Percentiles rank a stretch among this genome's conserved stretches.
phyloP scores from a whole-genome alignment of 2,329 filamentous ascomycete genomes.

The Talaromyces marneffei region DNA sequence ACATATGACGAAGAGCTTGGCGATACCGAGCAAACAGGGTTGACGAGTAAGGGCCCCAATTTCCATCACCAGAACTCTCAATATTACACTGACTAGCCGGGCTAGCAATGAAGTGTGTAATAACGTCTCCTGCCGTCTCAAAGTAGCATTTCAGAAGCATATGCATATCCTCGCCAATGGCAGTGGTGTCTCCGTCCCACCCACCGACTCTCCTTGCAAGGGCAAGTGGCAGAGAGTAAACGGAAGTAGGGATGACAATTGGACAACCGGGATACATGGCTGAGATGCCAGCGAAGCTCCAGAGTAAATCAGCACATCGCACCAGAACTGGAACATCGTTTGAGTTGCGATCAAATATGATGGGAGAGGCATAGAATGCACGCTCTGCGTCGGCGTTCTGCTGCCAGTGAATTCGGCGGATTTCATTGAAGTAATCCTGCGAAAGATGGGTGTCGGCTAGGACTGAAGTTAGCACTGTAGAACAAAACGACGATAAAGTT shows the following conservation, averaged over 20 bases:
- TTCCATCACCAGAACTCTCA: slow-evolving; percentile 51
- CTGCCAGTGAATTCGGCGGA: slow-evolving; percentile 58
- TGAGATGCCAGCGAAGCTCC: slow-evolving; percentile 65
- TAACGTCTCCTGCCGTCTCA: slow-evolving; percentile 63
- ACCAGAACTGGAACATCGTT: slow-evolving; percentile 62
- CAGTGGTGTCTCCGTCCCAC: slow-evolving; percentile 65
- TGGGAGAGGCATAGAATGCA: slow-evolving; percentile 63
- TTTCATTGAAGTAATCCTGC: slow-evolving; percentile 60
- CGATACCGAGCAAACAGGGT: slow-evolving; percentile 63
- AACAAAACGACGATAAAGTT: neutral
- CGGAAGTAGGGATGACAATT: slow-evolving; percentile 65
- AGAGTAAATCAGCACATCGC: slow-evolving; percentile 65
- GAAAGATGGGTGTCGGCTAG: slow-evolving; percentile 56
- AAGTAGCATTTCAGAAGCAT: slow-evolving; percentile 78
- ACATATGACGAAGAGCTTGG: slow-evolving; percentile 67
- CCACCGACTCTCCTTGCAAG: slow-evolving; percentile 64
- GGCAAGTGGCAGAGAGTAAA: slow-evolving; percentile 64
- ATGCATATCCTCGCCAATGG: slow-evolving; percentile 70
- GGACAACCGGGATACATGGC: slow-evolving; percentile 59
- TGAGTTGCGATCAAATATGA: slow-evolving; percentile 69
- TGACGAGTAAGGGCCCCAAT: slow-evolving; percentile 41
- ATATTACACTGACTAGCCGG: slow-evolving; percentile 70
- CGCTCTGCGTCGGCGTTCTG: slow-evolving; percentile 38
- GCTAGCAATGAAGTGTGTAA: slow-evolving; percentile 58
- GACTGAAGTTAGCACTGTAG: neutral